Percentiles rank a stretch among this genome's conserved stretches.
These are phyloP conservation scores for Limonium bicolor DNA, from an alignment of 148 eudicot genomes.

Conservation along the genomic window DNA sequence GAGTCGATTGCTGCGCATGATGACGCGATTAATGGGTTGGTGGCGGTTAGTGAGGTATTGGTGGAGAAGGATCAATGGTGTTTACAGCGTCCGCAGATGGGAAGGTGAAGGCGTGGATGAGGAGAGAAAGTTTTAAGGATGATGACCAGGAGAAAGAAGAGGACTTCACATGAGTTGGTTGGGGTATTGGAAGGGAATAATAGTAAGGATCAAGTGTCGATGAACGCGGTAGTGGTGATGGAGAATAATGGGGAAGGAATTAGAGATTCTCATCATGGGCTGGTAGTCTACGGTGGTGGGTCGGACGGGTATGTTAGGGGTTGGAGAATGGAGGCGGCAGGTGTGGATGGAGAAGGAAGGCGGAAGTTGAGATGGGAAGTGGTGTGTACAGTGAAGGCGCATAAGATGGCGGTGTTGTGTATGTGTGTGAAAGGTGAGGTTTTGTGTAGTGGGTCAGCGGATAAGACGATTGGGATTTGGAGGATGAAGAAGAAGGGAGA, in stretches of 20 bases:
- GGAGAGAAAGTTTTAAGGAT: constrained; percentile 3
- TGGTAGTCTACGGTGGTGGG: constrained; percentile 51
- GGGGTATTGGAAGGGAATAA: constrained; percentile 47
- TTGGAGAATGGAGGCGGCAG: constrained; percentile 26
- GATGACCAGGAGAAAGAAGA: too few species aligned
- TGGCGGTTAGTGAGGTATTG: constrained; percentile 8
- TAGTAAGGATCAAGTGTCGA: constrained; percentile 48
- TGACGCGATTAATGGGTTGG: constrained; percentile 62
- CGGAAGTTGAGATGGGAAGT: too few species aligned
- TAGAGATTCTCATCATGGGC: constrained; percentile 2
- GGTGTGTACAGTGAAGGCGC: constrained; percentile 60
- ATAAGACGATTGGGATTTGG: constrained; percentile 66
- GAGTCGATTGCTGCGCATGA: constrained; percentile 82
- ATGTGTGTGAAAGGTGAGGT: constrained; percentile 39
- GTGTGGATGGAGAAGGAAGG: constrained; percentile 12
- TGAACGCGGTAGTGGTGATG: constrained; percentile 32
- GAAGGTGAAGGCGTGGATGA: constrained; percentile 48
- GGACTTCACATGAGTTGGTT: constrained; percentile 16
- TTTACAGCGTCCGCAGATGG: constrained; percentile 80
- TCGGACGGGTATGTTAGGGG: constrained; percentile 69
- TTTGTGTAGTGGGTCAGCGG: constrained; percentile 77
- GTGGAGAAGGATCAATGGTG: too few species aligned
- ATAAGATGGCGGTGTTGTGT: constrained; percentile 58
- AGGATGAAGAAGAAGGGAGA: constrained; percentile 26
- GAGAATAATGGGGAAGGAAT: constrained; percentile 15